These are phyloP conservation scores for Tylopilus intermedius DNA, from an alignment of 768 basidiomycete species.

Conservation along the genomic window DNA sequence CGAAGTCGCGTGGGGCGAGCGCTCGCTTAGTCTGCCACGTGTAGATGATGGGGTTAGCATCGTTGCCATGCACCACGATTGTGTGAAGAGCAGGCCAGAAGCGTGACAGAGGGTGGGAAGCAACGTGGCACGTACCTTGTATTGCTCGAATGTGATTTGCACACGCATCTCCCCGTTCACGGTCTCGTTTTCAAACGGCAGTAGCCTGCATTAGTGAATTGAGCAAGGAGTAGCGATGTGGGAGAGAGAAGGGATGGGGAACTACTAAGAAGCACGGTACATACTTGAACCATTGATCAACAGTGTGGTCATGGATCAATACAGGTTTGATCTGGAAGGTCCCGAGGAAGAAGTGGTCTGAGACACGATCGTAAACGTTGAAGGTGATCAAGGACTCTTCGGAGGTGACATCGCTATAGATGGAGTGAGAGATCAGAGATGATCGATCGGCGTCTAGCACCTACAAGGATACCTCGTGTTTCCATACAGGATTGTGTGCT, in stretches of 20 bases:
- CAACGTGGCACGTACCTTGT: conserved; percentile 52
- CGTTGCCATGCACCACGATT: conserved; percentile 18
- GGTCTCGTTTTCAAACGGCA: conserved; percentile 70
- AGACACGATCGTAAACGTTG: conserved; percentile 86
- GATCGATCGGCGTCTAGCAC: conserved; percentile 32
- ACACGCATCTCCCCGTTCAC: conserved; percentile 93
- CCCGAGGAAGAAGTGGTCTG: conserved; percentile 86
- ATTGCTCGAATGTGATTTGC: conserved; percentile 90
- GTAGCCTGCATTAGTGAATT: conserved; percentile 45
- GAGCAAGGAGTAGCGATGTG: conserved; percentile 8
- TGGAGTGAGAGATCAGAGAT: conserved; percentile 17
- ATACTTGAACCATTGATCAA: conserved; percentile 97
- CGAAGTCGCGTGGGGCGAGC: conserved; percentile 92
- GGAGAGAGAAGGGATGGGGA: conserved; percentile 9
- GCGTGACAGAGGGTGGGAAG: conserved; percentile 25
- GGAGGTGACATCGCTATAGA: conserved; percentile 85
- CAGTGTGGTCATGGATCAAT: conserved; percentile 86
- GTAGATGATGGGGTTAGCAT: conserved; percentile 15
- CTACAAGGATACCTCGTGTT: conserved; percentile 97
- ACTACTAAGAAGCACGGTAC: conserved; percentile 32
- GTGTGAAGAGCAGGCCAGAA: conserved; percentile 23
- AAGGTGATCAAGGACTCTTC: conserved; percentile 78
- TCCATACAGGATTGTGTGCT: conserved; percentile 94
- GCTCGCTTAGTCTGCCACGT: conserved; percentile 68
- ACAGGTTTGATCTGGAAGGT: conserved; percentile 87